phyloP scores from a whole-genome alignment of 2,329 filamentous ascomycete genomes.

The Sclerotiophoma versabilis region DNA sequence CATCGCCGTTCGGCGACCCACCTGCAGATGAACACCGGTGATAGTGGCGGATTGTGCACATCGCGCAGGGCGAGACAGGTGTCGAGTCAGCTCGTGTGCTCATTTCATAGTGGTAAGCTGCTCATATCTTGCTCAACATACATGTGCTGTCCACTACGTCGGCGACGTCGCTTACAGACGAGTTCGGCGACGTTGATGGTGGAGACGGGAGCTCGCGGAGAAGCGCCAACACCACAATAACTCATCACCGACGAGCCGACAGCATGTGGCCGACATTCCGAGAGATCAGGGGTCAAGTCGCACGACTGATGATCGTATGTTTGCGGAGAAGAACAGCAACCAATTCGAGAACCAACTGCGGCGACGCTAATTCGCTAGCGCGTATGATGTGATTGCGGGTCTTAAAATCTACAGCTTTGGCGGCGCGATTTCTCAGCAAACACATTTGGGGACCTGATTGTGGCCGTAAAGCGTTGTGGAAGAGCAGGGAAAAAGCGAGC shows the following conservation, averaged over 20 bases:
- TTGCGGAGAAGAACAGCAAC: slow-evolving; percentile 1
- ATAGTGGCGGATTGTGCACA: background rate
- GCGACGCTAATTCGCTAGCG: slow-evolving; percentile 12
- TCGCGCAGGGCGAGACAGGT: background rate
- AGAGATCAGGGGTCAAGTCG: slow-evolving; percentile 1
- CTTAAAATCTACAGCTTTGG: slow-evolving; percentile 14
- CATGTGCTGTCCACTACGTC: background rate
- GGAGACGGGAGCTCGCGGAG: background rate
- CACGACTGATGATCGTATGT: slow-evolving; percentile 11
- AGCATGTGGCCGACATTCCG: slow-evolving; percentile 6
- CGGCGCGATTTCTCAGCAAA: slow-evolving; percentile 10
- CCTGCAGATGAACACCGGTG: background rate
- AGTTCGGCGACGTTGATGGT: slow-evolving; percentile 7
- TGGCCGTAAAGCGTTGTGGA: background rate
- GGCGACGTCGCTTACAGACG: slow-evolving; percentile 8
- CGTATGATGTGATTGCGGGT: slow-evolving; percentile 17
- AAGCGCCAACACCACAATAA: background rate
- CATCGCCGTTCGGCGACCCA: slow-evolving; percentile 9
- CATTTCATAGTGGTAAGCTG: background rate
- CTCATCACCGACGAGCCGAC: slow-evolving; percentile 11
- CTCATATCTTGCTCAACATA: background rate
- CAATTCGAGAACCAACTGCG: slow-evolving; percentile 4
- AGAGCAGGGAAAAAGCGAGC: background rate
- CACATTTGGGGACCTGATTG: background rate
- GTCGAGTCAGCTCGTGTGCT: background rate